phyloP scores from a whole-genome alignment of 2,329 filamentous ascomycete species.

The Fusarium nisikadoi region DNA sequence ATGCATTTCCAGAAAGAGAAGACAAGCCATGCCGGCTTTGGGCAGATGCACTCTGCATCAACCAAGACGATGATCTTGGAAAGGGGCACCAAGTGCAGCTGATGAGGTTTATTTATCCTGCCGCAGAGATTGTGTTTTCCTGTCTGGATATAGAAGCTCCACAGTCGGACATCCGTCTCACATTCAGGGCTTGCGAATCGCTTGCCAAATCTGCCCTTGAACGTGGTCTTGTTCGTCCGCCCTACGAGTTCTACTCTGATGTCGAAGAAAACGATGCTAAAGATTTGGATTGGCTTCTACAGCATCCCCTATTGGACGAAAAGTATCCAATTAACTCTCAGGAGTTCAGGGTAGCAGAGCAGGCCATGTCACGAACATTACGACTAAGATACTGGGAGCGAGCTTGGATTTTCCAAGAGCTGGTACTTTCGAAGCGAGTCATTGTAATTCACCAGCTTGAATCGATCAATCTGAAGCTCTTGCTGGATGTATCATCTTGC shows the following conservation, averaged over 20 bases:
- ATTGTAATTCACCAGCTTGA: neutral
- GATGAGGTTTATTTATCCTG: neutral
- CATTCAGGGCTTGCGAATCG: neutral
- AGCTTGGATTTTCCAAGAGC: slow-evolving; percentile 10
- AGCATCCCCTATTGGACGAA: neutral
- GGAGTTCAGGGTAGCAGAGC: rapidly evolving
- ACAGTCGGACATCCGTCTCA: neutral
- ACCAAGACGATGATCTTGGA: neutral
- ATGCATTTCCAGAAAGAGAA: neutral
- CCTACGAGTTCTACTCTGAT: neutral
- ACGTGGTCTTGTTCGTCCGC: neutral
- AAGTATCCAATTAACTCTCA: neutral
- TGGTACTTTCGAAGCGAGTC: neutral
- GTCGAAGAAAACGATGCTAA: too few species aligned
- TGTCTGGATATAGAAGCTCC: neutral
- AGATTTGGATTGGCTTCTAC: neutral
- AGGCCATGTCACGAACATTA: neutral
- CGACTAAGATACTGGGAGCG: neutral
- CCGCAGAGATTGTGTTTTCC: neutral
- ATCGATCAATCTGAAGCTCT: too few species aligned
- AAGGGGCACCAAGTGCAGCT: neutral
- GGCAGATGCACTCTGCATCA: slow-evolving; percentile 14
- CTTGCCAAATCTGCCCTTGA: neutral
- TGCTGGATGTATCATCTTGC: neutral
- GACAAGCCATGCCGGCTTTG: neutral